These are phyloP conservation scores for Apiotrichum akiyoshidainum DNA, from an alignment of 1,284 basidiomycete genomes.

Conservation along the genomic window DNA sequence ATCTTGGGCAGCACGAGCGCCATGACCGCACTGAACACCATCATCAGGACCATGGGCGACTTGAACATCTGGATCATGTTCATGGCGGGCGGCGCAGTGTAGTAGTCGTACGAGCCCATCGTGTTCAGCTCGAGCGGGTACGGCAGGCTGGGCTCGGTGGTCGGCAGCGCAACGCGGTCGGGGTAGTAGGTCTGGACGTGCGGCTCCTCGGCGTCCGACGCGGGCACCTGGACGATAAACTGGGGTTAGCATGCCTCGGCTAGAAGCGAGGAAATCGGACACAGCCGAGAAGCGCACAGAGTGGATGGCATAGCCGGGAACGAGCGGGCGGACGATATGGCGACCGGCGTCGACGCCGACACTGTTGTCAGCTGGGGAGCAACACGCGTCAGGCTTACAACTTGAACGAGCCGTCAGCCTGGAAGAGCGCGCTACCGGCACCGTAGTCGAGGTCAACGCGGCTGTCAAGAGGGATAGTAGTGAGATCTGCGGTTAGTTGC, in stretches of 20 bases:
- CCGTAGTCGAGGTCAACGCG: conserved; percentile 36
- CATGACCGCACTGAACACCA: conserved; percentile 67
- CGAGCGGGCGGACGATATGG: conserved; percentile 36
- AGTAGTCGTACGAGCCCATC: conserved; percentile 63
- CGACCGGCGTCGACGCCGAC: conserved; percentile 30
- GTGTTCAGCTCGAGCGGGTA: conserved; percentile 64
- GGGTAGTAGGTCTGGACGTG: conserved; percentile 62
- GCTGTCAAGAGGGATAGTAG: conserved; percentile 24
- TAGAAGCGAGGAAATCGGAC: too few relatives aligned
- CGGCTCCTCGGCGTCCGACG: conserved; percentile 11
- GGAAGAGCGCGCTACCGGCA: conserved; percentile 25
- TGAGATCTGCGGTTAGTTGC: conserved; percentile 6
- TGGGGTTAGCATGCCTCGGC: conserved; percentile 6
- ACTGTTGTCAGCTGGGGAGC: conserved; percentile 11
- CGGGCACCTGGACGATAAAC: conserved; percentile 30
- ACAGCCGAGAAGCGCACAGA: conserved; percentile 21
- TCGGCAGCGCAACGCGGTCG: conserved; percentile 59
- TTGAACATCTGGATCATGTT: conserved; percentile 74
- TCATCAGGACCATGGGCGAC: conserved; percentile 83
- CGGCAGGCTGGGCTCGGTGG: conserved; percentile 62
- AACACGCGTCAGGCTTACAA: conserved; percentile 37
- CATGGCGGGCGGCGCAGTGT: conserved; percentile 63
- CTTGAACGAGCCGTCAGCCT: conserved; percentile 37
- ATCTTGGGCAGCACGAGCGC: conserved; percentile 75
- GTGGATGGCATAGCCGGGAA: conserved; percentile 34